A percentile compares a stretch with the other conserved stretches of the same genome.
These are phyloP conservation scores for Neopestalotiopsis rosae DNA, from an alignment of 2,329 filamentous ascomycete genomes.

Conservation along the genomic window DNA sequence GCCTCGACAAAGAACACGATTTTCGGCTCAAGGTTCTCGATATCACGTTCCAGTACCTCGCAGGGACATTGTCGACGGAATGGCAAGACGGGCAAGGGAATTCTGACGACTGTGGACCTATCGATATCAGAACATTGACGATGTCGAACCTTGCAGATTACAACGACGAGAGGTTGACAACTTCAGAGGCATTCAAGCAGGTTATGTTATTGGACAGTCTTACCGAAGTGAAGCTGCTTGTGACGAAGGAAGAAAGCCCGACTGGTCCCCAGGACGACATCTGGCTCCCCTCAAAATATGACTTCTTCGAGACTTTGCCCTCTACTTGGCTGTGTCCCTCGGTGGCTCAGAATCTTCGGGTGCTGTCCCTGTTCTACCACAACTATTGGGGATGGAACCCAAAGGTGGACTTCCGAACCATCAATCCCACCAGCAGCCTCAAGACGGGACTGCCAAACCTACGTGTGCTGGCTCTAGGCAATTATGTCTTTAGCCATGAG, in stretches of 20 bases:
- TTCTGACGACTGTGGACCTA: not conserved
- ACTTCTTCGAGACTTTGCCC: slow-evolving; percentile 27
- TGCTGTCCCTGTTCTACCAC: slow-evolving; percentile 43
- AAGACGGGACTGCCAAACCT: slow-evolving; percentile 36
- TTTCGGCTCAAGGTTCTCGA: not conserved
- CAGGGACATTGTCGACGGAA: slow-evolving; percentile 14
- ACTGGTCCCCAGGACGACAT: not conserved
- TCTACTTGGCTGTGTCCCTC: slow-evolving; percentile 28
- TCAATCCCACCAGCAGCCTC: slow-evolving; percentile 32
- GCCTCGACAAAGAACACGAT: slow-evolving; percentile 8
- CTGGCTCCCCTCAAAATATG: slow-evolving; percentile 21
- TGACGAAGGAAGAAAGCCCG: slow-evolving; percentile 4
- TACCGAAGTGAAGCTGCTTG: slow-evolving; percentile 19
- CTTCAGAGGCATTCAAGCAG: slow-evolving; percentile 12
- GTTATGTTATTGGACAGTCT: slow-evolving; percentile 12
- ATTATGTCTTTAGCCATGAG: slow-evolving; percentile 48
- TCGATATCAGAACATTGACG: slow-evolving; percentile 19
- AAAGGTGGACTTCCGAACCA: slow-evolving; percentile 39
- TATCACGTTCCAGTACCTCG: slow-evolving; percentile 17
- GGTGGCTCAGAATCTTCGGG: slow-evolving; percentile 30
- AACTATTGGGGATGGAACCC: slow-evolving; percentile 48
- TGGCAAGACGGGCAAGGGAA: not conserved
- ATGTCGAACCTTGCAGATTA: slow-evolving; percentile 18
- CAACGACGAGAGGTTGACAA: slow-evolving; percentile 17
- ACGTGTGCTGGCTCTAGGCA: slow-evolving; percentile 44